These are phyloP conservation scores for Pichia sp. DNA, from an alignment of 1,139 yeast species.

Conservation along the genomic window DNA sequence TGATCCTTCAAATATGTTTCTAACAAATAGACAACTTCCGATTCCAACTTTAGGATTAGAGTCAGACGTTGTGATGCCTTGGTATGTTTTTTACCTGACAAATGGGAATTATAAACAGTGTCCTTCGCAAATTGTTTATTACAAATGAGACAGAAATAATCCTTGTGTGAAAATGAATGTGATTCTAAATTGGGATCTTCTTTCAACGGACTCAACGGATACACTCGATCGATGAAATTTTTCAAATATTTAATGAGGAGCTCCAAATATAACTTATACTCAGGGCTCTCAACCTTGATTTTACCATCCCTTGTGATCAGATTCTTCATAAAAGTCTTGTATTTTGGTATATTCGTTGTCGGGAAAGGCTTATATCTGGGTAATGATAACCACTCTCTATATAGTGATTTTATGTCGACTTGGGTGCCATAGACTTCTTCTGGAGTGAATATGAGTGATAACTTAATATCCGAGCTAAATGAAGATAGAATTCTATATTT, in stretches of 20 bases:
- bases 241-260: conserved; percentile 44
- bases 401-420: conserved; percentile 52
- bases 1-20: conserved; percentile 34
- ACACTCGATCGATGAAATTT: conserved; percentile 41
- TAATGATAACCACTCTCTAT: conserved; percentile 49
- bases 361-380: conserved; percentile 29
- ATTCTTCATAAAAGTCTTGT: conserved; percentile 17
- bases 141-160: conserved; percentile 57
- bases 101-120: conserved; percentile 65
- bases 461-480: conserved; percentile 46
- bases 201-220: conserved; percentile 37
- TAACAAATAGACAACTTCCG: conserved; percentile 35
- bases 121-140: conserved; percentile 58
- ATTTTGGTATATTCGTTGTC: conserved; percentile 20
- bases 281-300: conserved; percentile 3
- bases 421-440: conserved; percentile 64
- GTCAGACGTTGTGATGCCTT: conserved; percentile 31
- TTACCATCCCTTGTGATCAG: conserved; percentile 16
- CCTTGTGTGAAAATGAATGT: not conserved
- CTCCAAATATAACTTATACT: conserved; percentile 42
- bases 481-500: conserved; percentile 33
- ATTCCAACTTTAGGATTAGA: conserved; percentile 32
- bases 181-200: not conserved
- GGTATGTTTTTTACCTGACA: conserved; percentile 71
- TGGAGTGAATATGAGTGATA: conserved; percentile 48